Evolutionary conservation across 768 basidiomycete genomes (phyloP).

Genomic region (Mycena metata): DNA sequence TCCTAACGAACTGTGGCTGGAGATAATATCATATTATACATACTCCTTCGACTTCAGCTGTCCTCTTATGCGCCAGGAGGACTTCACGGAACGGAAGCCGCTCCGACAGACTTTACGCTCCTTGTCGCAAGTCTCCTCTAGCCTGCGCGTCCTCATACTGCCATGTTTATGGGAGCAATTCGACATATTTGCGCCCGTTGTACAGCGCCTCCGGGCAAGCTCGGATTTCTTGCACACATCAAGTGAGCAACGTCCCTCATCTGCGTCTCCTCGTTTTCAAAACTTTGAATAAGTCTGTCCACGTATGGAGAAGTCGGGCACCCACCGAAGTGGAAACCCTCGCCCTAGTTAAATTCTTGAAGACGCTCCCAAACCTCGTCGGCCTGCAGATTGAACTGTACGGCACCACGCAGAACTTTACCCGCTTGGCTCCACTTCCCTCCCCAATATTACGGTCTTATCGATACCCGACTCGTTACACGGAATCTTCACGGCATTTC

Average conservation of each 20-base stretch:
- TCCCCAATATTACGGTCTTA: not conserved
- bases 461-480: not conserved
- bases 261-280: not conserved
- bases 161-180: conserved; percentile 8
- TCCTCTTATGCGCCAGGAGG: not conserved
- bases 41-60: conserved; percentile 8
- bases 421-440: not conserved
- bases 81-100: not conserved
- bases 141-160: conserved; percentile 1
- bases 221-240: conserved; percentile 11
- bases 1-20: conserved; percentile 17
- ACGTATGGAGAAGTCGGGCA: not conserved
- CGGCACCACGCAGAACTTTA: not conserved
- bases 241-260: not conserved
- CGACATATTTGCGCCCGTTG: not conserved
- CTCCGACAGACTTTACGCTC: not conserved
- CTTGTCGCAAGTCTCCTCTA: conserved; percentile 10
- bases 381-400: not conserved
- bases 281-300: conserved; percentile 7
- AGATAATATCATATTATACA: conserved; percentile 1
- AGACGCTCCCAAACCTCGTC: conserved; percentile 2
- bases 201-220: too few relatives aligned
- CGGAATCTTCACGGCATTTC: not conserved
- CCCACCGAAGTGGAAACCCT: not conserved
- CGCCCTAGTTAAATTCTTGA: not conserved